These are phyloP conservation scores for Sclerotinia spermophila DNA, from an alignment of 2,329 filamentous ascomycete species.

Conservation along the genomic window DNA sequence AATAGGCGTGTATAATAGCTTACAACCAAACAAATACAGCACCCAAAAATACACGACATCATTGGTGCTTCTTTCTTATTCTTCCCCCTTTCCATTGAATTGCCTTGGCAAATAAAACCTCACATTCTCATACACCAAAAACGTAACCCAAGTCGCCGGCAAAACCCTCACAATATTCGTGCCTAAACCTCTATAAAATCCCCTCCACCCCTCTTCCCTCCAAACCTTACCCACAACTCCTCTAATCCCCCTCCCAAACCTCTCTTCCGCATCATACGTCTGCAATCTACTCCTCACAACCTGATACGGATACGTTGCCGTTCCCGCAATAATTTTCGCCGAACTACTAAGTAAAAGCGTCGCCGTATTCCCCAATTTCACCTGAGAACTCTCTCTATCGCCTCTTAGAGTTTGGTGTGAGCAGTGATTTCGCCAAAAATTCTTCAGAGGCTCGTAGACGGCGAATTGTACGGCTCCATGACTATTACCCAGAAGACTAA, in stretches of 20 bases:
- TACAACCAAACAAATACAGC: background rate
- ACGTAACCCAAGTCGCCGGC: constrained; percentile 94
- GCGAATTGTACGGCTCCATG: constrained; percentile 96
- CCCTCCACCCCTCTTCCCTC: constrained; percentile 70
- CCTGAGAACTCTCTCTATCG: constrained; percentile 28
- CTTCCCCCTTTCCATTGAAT: background rate
- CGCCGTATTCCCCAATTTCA: constrained; percentile 40
- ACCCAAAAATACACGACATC: no score
- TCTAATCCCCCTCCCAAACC: constrained; percentile 65
- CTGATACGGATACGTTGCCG: constrained; percentile 90
- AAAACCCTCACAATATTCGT: constrained; percentile 88
- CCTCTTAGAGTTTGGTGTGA: constrained; percentile 23
- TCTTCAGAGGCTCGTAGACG: constrained; percentile 75
- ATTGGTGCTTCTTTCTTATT: background rate
- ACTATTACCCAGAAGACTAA: constrained; percentile 79
- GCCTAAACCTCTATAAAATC: constrained; percentile 88
- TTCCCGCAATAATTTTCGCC: constrained; percentile 86
- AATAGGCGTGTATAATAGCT: background rate
- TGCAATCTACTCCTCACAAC: constrained; percentile 85
- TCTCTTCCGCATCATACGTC: constrained; percentile 74
- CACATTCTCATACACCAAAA: constrained; percentile 94
- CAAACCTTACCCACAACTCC: constrained; percentile 75
- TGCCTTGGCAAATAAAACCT: constrained; percentile 61
- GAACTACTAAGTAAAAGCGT: constrained; percentile 76
- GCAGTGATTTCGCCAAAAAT: constrained; percentile 50